phyloP scores from a whole-genome alignment of 2,329 filamentous ascomycete species.

The Scorias spongiosa region DNA sequence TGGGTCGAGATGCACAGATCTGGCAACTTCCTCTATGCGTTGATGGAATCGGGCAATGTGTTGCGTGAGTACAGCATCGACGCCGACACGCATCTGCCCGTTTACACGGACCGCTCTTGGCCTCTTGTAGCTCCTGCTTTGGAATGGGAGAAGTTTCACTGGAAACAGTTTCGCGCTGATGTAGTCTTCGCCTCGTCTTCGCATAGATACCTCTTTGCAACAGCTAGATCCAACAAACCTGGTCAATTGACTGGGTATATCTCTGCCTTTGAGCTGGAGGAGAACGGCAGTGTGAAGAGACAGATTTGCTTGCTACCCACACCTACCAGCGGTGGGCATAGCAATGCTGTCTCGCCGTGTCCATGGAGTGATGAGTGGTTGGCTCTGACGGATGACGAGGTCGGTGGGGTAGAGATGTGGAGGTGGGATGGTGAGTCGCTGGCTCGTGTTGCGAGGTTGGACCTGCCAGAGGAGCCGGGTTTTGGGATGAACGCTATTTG shows the following conservation, averaged over 20 bases:
- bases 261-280: conserved; percentile 57
- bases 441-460: conserved; percentile 58
- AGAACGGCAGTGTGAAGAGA: conserved; percentile 52
- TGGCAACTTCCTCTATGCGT: conserved; percentile 64
- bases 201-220: conserved; percentile 67
- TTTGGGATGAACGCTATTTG: conserved; percentile 96
- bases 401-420: conserved; percentile 78
- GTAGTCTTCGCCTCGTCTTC: conserved; percentile 60
- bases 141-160: conserved; percentile 24
- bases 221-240: conserved; percentile 62
- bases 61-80: conserved; percentile 72
- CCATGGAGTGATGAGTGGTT: conserved; percentile 79
- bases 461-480: conserved; percentile 62
- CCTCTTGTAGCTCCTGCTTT: conserved; percentile 67
- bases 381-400: conserved; percentile 78
- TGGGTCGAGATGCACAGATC: conserved; percentile 76
- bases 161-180: conserved; percentile 67
- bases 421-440: conserved; percentile 72
- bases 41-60: conserved; percentile 83
- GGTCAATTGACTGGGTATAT: conserved; percentile 62
- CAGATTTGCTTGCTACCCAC: conserved; percentile 75
- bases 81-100: conserved; percentile 53
- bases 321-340: conserved; percentile 74
- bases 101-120: conserved; percentile 62
- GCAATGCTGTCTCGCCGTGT: conserved; percentile 72